Conservation (phyloP, 208 protist genomes). For the Crithidia expoeki region DNA sequence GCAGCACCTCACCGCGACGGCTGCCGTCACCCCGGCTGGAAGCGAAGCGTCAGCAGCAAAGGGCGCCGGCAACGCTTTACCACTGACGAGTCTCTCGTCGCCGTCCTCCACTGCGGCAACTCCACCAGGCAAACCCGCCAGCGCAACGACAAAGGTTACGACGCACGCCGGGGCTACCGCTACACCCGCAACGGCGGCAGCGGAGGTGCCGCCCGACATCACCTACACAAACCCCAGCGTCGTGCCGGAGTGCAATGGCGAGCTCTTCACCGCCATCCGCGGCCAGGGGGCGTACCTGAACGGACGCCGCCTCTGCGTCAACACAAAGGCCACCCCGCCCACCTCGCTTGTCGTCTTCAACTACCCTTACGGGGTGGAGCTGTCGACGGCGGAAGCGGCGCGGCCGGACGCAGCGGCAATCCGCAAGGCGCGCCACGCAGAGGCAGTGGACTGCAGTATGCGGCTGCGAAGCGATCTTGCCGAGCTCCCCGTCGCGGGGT, state of each 20-base stretch:
- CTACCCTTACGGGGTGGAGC: conserved; percentile 37
- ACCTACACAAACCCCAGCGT: conserved; percentile 13
- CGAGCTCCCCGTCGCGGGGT: conserved; percentile 30
- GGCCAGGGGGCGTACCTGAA: conserved; percentile 69
- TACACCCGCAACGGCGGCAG: not conserved
- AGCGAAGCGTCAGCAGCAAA: not conserved
- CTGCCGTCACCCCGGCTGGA: not conserved
- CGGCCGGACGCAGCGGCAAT: not conserved
- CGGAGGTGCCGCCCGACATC: not conserved
- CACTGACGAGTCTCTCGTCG: not conserved
- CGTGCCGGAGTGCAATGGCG: conserved; percentile 45
- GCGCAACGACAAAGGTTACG: not conserved
- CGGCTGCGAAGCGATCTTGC: conserved; percentile 40
- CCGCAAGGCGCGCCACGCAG: conserved; percentile 26
- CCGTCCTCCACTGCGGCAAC: too few species aligned
- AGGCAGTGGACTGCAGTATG: conserved; percentile 43
- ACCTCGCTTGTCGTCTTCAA: conserved; percentile 54
- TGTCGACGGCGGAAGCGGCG: conserved; percentile 26
- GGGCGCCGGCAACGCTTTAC: too few species aligned
- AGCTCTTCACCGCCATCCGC: conserved; percentile 77
- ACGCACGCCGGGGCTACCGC: not conserved
- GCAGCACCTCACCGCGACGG: not conserved
- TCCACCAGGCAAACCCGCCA: too few species aligned
- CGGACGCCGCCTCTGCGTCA: conserved; percentile 47
- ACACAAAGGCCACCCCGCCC: conserved; percentile 15